A percentile compares a stretch with the other conserved stretches of the same genome.
These are phyloP conservation scores for Nyssa sinensis DNA, from an alignment of 148 eudicot genomes.

Conservation along the genomic window DNA sequence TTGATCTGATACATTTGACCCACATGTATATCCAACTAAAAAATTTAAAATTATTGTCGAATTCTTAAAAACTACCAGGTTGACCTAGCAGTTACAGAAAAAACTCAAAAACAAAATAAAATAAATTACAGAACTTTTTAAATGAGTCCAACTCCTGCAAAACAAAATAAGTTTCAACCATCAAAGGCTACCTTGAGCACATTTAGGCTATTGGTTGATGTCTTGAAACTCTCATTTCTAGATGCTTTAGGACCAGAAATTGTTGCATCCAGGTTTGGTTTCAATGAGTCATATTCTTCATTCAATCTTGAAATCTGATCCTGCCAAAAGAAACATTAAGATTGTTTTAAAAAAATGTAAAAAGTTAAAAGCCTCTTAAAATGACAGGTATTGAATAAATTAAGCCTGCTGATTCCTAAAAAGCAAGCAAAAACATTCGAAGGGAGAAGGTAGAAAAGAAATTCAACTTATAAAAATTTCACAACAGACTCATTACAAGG, in stretches of 20 bases:
- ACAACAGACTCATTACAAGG: background rate
- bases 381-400: background rate
- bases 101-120: no score
- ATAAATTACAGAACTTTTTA: no score
- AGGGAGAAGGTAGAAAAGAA: no score
- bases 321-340: slow-evolving; percentile 35
- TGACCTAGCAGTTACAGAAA: background rate
- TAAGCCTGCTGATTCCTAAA: no score
- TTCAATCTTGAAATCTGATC: slow-evolving; percentile 58
- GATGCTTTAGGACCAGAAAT: slow-evolving; percentile 51
- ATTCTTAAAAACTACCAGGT: background rate
- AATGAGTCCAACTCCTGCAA: background rate
- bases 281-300: slow-evolving; percentile 75
- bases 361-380: background rate
- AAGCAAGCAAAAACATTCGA: background rate
- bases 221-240: slow-evolving; percentile 45
- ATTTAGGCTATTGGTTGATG: slow-evolving; percentile 37
- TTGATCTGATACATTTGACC: background rate
- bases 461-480: background rate
- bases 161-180: background rate
- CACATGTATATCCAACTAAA: background rate
- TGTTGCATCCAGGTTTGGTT: slow-evolving; percentile 52
- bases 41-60: background rate
- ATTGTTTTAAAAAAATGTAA: background rate
- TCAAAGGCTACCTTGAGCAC: slow-evolving; percentile 47